A percentile compares a stretch with the other conserved stretches of the same genome.
phyloP scores from a whole-genome alignment of 495 filamentous ascomycete species.

The Tetracladium marchalianum region DNA sequence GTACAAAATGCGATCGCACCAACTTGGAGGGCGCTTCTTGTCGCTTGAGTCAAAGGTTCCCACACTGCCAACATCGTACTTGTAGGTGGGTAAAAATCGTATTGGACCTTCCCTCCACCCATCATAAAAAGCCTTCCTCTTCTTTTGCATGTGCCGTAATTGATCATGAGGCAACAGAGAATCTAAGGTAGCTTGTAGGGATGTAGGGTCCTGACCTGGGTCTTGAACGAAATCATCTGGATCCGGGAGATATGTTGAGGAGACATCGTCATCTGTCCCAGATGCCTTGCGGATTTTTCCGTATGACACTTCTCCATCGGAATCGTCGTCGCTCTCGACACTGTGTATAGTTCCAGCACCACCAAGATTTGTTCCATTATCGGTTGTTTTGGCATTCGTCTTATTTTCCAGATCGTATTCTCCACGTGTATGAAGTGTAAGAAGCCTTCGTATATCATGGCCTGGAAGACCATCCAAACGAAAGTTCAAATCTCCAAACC shows the following conservation, averaged over 20 bases:
- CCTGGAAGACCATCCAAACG: conserved; percentile 80
- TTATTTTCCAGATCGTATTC: conserved; percentile 52
- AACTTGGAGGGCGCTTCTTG: conserved; percentile 84
- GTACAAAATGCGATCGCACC: conserved; percentile 96
- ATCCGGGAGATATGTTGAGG: conserved; percentile 31
- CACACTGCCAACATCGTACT: conserved; percentile 93
- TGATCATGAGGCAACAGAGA: conserved; percentile 89
- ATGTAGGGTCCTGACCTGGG: conserved; percentile 41
- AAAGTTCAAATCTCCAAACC: conserved; percentile 97
- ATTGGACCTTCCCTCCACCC: conserved; percentile 90
- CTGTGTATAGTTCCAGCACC: conserved; percentile 2
- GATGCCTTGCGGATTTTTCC: conserved; percentile 7
- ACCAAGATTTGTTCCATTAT: conserved; percentile 6
- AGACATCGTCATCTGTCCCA: conserved; percentile 8
- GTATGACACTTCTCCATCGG: conserved; percentile 20
- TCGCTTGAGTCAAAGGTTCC: conserved; percentile 90
- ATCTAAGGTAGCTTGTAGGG: conserved; percentile 71
- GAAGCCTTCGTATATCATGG: conserved; percentile 76
- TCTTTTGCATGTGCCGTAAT: conserved; percentile 60
- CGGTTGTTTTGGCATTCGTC: conserved; percentile 18
- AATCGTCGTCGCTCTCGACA: conserved; percentile 27
- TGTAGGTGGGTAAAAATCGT: conserved; percentile 84
- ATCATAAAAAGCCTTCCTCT: conserved; percentile 72
- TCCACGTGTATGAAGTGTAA: conserved; percentile 72
- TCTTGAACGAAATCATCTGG: conserved; percentile 45